Percentiles rank a stretch among this genome's conserved stretches.
Evolutionary conservation across 2,329 filamentous ascomycete genomes (phyloP).

Genomic region (Dissoconium aciculare): DNA sequence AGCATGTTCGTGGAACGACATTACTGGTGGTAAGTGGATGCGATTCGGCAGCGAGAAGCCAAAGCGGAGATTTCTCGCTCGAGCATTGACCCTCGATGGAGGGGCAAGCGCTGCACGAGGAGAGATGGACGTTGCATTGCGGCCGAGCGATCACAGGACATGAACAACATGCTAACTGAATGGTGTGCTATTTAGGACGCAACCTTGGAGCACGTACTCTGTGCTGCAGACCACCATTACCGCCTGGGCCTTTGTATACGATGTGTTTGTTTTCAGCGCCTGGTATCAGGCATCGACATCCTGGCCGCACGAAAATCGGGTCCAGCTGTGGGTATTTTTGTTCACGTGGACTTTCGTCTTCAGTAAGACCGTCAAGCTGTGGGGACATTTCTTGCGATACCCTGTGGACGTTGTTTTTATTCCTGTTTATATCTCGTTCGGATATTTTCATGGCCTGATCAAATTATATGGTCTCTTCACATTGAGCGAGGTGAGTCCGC

Average conservation of each 20-base stretch:
- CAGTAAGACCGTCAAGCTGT: constrained; percentile 80
- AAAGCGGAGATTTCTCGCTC: not conserved
- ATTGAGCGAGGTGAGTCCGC: constrained; percentile 46
- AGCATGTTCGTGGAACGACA: constrained; percentile 71
- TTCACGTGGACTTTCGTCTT: constrained; percentile 60
- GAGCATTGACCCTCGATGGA: constrained; percentile 4
- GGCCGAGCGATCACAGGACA: no score
- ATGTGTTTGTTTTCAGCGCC: constrained; percentile 55
- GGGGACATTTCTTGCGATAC: constrained; percentile 73
- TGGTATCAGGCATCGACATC: constrained; percentile 52
- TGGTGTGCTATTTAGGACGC: constrained; percentile 46
- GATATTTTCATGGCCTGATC: constrained; percentile 83
- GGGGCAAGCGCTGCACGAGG: no score
- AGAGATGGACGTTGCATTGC: no score
- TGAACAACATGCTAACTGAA: constrained; percentile 10
- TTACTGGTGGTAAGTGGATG: constrained; percentile 66
- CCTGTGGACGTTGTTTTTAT: constrained; percentile 67
- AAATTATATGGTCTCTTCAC: constrained; percentile 80
- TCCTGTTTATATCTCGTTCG: constrained; percentile 76
- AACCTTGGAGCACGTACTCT: constrained; percentile 86
- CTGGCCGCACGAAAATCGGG: constrained; percentile 19
- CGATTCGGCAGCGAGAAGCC: no score
- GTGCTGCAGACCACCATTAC: constrained; percentile 86
- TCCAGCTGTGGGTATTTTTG: constrained; percentile 44
- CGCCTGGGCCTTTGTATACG: constrained; percentile 67